Evolutionary conservation across 345 rosid species (phyloP).

Genomic region (Rhodamnia rubescens): DNA sequence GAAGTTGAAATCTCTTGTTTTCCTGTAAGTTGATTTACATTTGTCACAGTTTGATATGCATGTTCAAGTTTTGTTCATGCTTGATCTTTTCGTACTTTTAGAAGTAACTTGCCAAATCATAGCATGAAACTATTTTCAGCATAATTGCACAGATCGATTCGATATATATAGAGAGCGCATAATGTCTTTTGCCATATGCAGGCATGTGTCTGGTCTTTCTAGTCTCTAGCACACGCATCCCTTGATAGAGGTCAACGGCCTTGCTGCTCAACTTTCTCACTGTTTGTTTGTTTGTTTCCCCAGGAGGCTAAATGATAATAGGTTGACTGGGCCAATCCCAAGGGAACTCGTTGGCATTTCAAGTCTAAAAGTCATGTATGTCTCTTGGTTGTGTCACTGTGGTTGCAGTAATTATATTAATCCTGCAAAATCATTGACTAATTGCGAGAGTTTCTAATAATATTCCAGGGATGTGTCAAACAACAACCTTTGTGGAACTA

Average conservation of each 20-base stretch:
- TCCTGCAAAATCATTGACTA: not conserved
- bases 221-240: not conserved
- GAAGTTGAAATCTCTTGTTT: constrained; percentile 78
- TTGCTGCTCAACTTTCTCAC: not conserved
- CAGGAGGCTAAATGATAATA: constrained; percentile 64
- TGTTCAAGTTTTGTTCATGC: not conserved
- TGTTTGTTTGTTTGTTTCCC: not conserved
- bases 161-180: not conserved
- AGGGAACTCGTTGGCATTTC: constrained; percentile 45
- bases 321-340: constrained; percentile 52
- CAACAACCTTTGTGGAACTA: constrained; percentile 93
- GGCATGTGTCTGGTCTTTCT: not conserved
- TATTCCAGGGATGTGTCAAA: constrained; percentile 68
- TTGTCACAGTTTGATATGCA: not conserved
- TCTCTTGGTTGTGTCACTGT: not conserved
- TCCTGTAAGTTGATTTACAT: constrained; percentile 47
- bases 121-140: not conserved
- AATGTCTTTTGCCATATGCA: not conserved
- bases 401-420: not conserved
- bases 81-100: not conserved
- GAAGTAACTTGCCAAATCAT: not conserved
- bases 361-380: constrained; percentile 72
- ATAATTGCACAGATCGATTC: not conserved
- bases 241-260: not conserved
- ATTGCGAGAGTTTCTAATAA: not conserved